These are phyloP conservation scores for Rhodotorula sp. DNA, from an alignment of 1,284 basidiomycete genomes.

Conservation along the genomic window DNA sequence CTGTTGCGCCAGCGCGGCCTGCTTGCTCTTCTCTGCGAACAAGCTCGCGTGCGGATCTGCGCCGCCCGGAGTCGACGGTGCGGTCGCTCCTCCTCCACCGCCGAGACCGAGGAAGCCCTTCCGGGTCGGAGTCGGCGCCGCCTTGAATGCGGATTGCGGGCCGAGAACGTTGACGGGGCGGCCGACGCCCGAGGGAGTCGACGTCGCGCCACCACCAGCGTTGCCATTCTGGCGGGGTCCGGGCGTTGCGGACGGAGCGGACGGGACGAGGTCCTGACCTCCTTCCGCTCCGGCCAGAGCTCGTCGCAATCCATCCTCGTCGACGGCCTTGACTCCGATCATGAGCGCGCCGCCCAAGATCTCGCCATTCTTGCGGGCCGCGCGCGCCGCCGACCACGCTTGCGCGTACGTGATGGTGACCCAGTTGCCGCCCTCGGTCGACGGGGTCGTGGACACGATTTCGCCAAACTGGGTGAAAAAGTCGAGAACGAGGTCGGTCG, in stretches of 20 bases:
- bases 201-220: neutral
- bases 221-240: slow-evolving; percentile 6
- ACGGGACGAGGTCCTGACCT: neutral
- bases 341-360: slow-evolving; percentile 70
- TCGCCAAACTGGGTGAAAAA: slow-evolving; percentile 44
- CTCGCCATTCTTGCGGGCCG: slow-evolving; percentile 74
- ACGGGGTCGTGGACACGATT: slow-evolving; percentile 33
- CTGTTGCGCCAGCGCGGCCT: slow-evolving; percentile 33
- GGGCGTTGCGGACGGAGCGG: neutral
- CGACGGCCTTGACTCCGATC: slow-evolving; percentile 64
- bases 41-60: slow-evolving; percentile 39
- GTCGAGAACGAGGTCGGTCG: slow-evolving; percentile 38
- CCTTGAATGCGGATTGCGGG: slow-evolving; percentile 37
- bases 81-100: neutral
- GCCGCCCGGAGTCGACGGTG: neutral
- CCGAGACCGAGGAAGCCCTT: slow-evolving; percentile 28
- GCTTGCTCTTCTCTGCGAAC: slow-evolving; percentile 40
- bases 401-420: slow-evolving; percentile 57
- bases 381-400: slow-evolving; percentile 67
- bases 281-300: slow-evolving; percentile 15
- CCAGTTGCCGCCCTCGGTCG: slow-evolving; percentile 47
- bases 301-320: slow-evolving; percentile 55
- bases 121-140: slow-evolving; percentile 31
- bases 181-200: slow-evolving; percentile 23
- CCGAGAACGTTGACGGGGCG: slow-evolving; percentile 38